Base-by-base conservation (phyloP, 2,329 filamentous ascomycete genomes). In the Alternaria arbusti region DNA sequence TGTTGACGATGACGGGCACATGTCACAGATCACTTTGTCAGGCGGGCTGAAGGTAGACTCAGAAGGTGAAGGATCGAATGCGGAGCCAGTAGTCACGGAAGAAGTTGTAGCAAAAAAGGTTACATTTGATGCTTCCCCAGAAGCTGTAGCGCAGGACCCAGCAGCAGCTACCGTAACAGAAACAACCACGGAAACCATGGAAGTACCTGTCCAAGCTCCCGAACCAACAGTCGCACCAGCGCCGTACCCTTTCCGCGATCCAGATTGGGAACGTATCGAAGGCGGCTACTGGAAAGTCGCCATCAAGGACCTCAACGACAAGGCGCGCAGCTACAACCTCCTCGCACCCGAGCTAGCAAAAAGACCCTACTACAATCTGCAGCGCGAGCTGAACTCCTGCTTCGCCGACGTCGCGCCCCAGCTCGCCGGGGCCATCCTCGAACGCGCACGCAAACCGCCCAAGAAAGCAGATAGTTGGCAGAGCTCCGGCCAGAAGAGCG, bases 331-430 rank as follows among this genome's bases (percentile, higher is more conserved):
- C 13, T 99, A 99, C 83, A 98, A 98, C 73, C 87, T 98, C 4
- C 95, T 97, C 89, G 95, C 96, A 0, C 96, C 96, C 0, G 90
- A 93, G 58, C 85, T 97, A 2, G 94, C 95, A 3, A 96, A 96
- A 81, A 97, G 97, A 79, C 93, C 95, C 0, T 98, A 98, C 79
- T 94, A 93, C 75, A 90, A 86, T 3, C 87, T 98, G 8, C 88
- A 94, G 47, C 88, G 95, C 52, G 96, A 99, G 80, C 85, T 98
- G 15, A 86, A 85, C 28, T 85, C 87, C 3, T 97, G 94, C 77
- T 98, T 90, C 75, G 91, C 93, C 1, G 94, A 97, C 64, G 90
- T 97, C 1, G 95, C 95, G 7, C 93, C 93, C 0, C 83, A 86
- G 50, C 80, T 98, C 5, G 88, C 93, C 0, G 84, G 86, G 2